Base-by-base conservation (phyloP, 2,329 filamentous ascomycete species). In the Sporothrix mexicana region DNA sequence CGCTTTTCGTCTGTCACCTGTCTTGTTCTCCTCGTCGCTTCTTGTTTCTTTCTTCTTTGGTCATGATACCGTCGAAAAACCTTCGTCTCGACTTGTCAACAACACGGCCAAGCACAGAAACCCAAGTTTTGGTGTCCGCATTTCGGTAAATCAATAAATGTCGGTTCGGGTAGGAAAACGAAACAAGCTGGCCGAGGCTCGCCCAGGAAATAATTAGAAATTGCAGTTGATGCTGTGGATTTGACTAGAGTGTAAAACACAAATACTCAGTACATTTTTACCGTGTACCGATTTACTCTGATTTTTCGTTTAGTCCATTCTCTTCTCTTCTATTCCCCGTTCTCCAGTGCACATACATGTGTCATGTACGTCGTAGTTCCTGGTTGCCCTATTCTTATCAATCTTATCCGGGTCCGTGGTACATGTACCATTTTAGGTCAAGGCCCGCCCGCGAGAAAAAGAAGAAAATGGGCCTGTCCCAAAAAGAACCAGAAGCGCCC, bases 361-460 rank as follows among this genome's bases (percentile, higher is more conserved):
- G 30, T 17, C 9, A 55, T 55, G 51, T 25, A 23, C 55, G 25
- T 25, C 36, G 17, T 15, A 12, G 30, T 30, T 17, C 17, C 25
- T 59, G 30, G 30, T 36, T 36, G 30, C 55, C 25, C 25, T 59
- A 36, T 36, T 6, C 25, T 59, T 59, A 36, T n/a, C 25, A 59
- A 59, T 59, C 55, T 36, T 41, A 59, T 36, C 55, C 6, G 25
- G 55, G 55, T n/a, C 25, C 55, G 25, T 17, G 55, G 55, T 59
- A 15, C n/a, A n/a, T n/a, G n/a, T n/a, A 36, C 30, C 30, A 36
- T 36, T 36, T 36, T 36, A 36, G 30, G 30, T 36, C 30, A 36
- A 36, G 30, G 36, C 55, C 23, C 25, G 9, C 17, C 36, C 13
- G 17, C 13, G 55, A 36, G 12, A 59, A 59, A 25, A 15, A 12